Conservation (phyloP, 106 monocot genomes). For the Dioscorea dumetorum region DNA sequence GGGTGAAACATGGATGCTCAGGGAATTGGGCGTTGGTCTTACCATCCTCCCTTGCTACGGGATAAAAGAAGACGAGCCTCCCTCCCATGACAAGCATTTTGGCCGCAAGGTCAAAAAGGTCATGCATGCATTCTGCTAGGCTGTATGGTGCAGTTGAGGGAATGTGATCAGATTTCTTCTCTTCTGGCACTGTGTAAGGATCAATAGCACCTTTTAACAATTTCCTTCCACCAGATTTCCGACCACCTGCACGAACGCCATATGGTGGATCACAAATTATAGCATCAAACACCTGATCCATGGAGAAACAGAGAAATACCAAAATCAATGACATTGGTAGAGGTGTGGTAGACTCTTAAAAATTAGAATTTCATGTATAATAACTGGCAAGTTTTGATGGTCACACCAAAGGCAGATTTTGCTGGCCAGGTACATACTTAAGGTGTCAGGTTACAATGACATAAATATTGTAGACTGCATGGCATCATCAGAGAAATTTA, state of each 20-base stretch:
- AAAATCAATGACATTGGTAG: too few species aligned
- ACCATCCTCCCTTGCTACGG: constrained; percentile 78
- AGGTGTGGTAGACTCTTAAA: too few species aligned
- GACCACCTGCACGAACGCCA: constrained; percentile 94
- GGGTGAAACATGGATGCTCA: constrained; percentile 83
- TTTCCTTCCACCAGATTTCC: constrained; percentile 95
- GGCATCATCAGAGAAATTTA: too few species aligned
- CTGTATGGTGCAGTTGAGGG: constrained; percentile 96
- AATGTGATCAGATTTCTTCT: constrained; percentile 75
- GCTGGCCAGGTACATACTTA: too few species aligned
- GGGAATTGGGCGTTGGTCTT: constrained; percentile 34
- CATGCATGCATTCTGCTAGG: constrained; percentile 80
- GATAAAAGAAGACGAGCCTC: constrained; percentile 86
- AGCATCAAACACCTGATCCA: constrained; percentile 75
- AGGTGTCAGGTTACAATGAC: too few species aligned
- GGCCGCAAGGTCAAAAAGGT: constrained; percentile 81
- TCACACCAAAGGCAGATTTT: too few species aligned
- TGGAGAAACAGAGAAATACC: too few species aligned
- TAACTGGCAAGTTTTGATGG: too few species aligned
- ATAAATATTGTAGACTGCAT: too few species aligned
- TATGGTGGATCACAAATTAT: constrained; percentile 99
- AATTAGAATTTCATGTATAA: too few species aligned
- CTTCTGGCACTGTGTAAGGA: constrained; percentile 90
- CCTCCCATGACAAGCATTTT: constrained; percentile 87
- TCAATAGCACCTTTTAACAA: constrained; percentile 61